phyloP scores from a whole-genome alignment of 805 yeast species.

The Kodamaea nitidulidarum region DNA sequence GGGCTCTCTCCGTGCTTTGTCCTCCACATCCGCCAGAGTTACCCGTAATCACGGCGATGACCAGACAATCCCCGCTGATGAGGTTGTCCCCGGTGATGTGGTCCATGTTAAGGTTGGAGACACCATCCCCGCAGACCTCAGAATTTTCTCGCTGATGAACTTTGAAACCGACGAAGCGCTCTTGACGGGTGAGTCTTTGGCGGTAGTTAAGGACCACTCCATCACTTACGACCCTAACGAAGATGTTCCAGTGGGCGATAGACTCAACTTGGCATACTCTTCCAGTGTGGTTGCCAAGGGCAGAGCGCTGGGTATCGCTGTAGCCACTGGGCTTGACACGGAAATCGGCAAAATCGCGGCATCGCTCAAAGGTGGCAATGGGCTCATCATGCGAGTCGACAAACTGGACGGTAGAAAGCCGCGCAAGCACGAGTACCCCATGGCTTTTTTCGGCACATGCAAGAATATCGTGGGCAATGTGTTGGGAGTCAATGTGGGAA shows the following conservation, averaged over 20 bases:
- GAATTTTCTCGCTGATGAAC: conserved; percentile 54
- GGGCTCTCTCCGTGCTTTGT: conserved; percentile 63
- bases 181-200: conserved; percentile 63
- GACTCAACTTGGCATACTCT: conserved; percentile 66
- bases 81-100: conserved; percentile 72
- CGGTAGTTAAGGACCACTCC: conserved; percentile 51
- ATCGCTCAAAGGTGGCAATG: conserved; percentile 44
- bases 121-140: conserved; percentile 70
- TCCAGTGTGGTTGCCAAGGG: conserved; percentile 73
- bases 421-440: conserved; percentile 38
- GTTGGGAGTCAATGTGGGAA: conserved; percentile 73
- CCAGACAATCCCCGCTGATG: conserved; percentile 53
- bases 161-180: conserved; percentile 71
- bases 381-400: conserved; percentile 38
- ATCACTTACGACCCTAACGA: conserved; percentile 32
- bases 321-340: conserved; percentile 64
- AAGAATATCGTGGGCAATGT: conserved; percentile 60
- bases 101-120: conserved; percentile 65
- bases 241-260: conserved; percentile 63
- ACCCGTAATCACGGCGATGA: conserved; percentile 62
- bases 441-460: conserved; percentile 45
- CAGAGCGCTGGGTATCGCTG: conserved; percentile 65
- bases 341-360: conserved; percentile 74
- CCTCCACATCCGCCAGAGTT: conserved; percentile 69
- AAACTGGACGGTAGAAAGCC: conserved; percentile 41